A percentile compares a stretch with the other conserved stretches of the same genome.
Evolutionary conservation across 169 alveolate species (phyloP).

Genomic region (Theileria luwenshuni): DNA sequence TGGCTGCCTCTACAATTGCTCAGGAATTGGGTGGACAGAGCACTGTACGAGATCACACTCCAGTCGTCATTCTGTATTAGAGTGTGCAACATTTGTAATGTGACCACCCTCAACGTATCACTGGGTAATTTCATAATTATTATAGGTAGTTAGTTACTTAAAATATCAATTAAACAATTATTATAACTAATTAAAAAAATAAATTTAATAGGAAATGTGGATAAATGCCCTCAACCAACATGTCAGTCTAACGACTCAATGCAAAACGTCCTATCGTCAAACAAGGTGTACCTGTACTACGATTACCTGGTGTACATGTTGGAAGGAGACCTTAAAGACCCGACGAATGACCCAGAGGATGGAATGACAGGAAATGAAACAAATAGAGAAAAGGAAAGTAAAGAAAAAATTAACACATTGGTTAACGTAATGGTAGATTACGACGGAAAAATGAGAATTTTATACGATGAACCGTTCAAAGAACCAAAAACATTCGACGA

Average conservation of each 20-base stretch:
- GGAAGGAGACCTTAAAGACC: conserved; percentile 52
- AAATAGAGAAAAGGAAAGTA: conserved; percentile 6
- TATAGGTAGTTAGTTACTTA: neutral
- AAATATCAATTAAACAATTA: neutral
- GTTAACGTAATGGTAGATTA: conserved; percentile 57
- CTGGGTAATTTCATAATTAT: conserved; percentile 4
- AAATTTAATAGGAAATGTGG: conserved; percentile 27
- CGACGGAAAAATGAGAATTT: conserved; percentile 54
- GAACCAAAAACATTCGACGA: conserved; percentile 32
- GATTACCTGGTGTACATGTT: conserved; percentile 67
- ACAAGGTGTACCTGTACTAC: conserved; percentile 62
- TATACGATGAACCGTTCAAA: conserved; percentile 39
- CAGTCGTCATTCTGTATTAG: conserved; percentile 63
- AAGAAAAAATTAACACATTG: conserved; percentile 13
- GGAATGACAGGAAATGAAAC: neutral
- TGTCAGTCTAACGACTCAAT: conserved; percentile 67
- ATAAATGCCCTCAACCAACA: conserved; percentile 69
- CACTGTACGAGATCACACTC: conserved; percentile 51
- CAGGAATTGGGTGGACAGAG: conserved; percentile 62
- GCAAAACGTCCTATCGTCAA: conserved; percentile 57
- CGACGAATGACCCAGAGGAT: conserved; percentile 13
- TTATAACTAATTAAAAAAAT: neutral
- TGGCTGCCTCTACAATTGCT: conserved; percentile 65
- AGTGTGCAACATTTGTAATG: conserved; percentile 59
- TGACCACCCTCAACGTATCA: conserved; percentile 61